phyloP scores from a whole-genome alignment of 2,329 filamentous ascomycete species.

The Cytospora chrysosperma region DNA sequence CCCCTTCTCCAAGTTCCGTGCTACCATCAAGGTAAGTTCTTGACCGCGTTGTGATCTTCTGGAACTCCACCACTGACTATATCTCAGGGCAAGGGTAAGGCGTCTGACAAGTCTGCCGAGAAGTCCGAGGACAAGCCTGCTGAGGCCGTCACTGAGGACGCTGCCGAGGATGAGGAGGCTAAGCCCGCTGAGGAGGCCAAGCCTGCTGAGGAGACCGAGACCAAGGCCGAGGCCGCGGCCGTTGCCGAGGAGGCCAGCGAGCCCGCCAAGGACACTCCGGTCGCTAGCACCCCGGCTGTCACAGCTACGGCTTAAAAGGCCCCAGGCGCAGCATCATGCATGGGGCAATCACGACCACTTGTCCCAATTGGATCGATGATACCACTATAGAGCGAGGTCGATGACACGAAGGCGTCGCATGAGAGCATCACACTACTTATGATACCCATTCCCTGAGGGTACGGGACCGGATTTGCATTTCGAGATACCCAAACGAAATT shows the following conservation, averaged over 20 bases:
- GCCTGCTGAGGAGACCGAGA: constrained; percentile 31
- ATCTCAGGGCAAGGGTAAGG: constrained; percentile 36
- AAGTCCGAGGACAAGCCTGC: constrained; percentile 44
- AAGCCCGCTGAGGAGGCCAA: constrained; percentile 33
- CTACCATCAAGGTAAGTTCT: constrained; percentile 47
- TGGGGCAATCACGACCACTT: constrained; percentile 27
- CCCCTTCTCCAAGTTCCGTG: constrained; percentile 60
- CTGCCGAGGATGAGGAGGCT: constrained; percentile 24
- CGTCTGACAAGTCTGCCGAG: constrained; percentile 39
- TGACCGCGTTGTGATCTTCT: background rate
- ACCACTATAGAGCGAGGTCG: constrained; percentile 32
- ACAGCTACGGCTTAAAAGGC: constrained; percentile 51
- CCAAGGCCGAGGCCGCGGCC: constrained; percentile 36
- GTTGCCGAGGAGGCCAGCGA: constrained; percentile 32
- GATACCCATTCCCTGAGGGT: constrained; percentile 26
- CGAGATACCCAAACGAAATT: constrained; percentile 53
- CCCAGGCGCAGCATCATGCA: constrained; percentile 26
- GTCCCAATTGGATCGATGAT: constrained; percentile 23
- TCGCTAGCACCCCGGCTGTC: constrained; percentile 46
- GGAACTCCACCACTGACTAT: background rate
- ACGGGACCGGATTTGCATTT: constrained; percentile 55
- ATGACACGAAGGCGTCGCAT: constrained; percentile 26
- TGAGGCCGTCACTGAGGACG: constrained; percentile 33
- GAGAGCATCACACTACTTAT: constrained; percentile 26
- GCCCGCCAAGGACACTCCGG: constrained; percentile 36